phyloP scores from a whole-genome alignment of 108 stramenopile species.

The Cyclotella cryptica region DNA sequence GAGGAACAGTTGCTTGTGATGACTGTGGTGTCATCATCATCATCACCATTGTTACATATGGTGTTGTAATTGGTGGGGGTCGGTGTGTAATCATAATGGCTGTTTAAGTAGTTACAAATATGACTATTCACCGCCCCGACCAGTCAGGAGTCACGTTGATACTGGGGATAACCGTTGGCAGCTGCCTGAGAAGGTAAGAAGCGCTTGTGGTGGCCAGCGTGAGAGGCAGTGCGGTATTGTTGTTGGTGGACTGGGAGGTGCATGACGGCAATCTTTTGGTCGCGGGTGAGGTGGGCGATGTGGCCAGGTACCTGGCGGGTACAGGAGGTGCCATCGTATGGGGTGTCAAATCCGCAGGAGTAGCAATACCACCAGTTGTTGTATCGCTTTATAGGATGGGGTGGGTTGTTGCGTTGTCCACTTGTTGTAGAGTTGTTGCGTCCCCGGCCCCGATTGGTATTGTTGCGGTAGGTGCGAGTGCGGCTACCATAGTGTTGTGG shows the following conservation, averaged over 20 bases:
- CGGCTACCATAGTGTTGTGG: neutral
- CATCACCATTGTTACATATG: neutral
- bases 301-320: neutral
- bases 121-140: neutral
- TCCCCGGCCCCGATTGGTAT: neutral
- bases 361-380: neutral
- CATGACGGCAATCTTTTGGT: constrained; percentile 2
- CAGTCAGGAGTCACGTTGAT: neutral
- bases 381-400: neutral
- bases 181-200: neutral
- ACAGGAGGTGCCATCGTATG: neutral
- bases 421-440: neutral
- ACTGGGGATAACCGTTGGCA: neutral
- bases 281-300: neutral
- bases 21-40: neutral
- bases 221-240: neutral
- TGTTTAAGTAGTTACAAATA: neutral
- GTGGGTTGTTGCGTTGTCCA: neutral
- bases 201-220: constrained; percentile 1
- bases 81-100: neutral
- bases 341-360: neutral
- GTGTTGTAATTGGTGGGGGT: neutral
- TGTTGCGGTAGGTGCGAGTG: neutral
- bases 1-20: neutral
- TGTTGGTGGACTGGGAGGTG: neutral